Conservation (phyloP, 371 early-diverging fungal genomes). For the Parasitella parasitica region DNA sequence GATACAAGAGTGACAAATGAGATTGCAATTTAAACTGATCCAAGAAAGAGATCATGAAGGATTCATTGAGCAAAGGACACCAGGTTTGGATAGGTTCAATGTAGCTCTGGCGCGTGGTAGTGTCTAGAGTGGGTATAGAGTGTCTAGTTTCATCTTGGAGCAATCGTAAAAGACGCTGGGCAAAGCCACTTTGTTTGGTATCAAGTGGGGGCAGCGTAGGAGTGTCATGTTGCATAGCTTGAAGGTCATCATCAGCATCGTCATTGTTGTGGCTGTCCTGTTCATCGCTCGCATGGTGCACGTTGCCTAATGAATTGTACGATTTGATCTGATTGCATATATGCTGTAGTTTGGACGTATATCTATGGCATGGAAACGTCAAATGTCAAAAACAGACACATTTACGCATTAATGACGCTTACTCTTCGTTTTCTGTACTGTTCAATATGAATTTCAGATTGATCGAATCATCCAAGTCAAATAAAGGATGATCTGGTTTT, state of each 20-base stretch:
- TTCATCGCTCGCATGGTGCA: background rate
- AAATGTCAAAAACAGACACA: background rate
- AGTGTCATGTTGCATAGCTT: background rate
- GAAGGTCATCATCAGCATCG: background rate
- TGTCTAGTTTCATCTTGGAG: slow-evolving; percentile 1
- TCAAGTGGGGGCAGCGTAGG: background rate
- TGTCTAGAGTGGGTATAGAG: slow-evolving; percentile 37
- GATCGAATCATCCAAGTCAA: background rate
- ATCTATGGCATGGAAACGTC: background rate
- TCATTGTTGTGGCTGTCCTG: background rate
- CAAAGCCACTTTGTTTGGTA: slow-evolving; percentile 4
- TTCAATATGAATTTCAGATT: background rate
- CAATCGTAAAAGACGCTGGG: slow-evolving; percentile 8
- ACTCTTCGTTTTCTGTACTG: slow-evolving; percentile 14
- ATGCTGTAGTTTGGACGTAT: background rate
- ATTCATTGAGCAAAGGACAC: slow-evolving; percentile 47
- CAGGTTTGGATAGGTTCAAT: slow-evolving; percentile 35
- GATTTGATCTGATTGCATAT: background rate
- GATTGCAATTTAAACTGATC: slow-evolving; percentile 44
- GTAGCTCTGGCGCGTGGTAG: slow-evolving; percentile 33
- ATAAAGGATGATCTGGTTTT: slow-evolving; percentile 34
- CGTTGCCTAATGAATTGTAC: background rate
- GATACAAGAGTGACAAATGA: slow-evolving; percentile 38
- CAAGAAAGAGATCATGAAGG: slow-evolving; percentile 48
- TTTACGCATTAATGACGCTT: background rate